Evolutionary conservation across 495 filamentous ascomycete species (phyloP).

Genomic region (Elasticomyces elasticus): DNA sequence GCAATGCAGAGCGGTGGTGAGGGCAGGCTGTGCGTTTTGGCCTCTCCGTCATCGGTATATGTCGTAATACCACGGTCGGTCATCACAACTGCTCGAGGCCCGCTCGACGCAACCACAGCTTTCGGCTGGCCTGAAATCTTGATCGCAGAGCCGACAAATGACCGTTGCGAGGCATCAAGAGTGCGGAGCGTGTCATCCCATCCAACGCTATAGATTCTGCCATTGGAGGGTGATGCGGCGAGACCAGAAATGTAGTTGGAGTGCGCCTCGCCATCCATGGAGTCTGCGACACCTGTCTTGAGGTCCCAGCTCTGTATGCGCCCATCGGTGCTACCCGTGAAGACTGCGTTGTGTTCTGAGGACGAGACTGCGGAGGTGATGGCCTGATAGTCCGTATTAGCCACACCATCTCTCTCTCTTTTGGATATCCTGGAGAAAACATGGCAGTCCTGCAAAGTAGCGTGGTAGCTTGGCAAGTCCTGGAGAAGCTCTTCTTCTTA

Average conservation of each 20-base stretch:
- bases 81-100: conserved; percentile 49
- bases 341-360: conserved; percentile 49
- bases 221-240: conserved; percentile 42
- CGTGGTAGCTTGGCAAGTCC: too few relatives aligned
- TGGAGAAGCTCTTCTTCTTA: too few relatives aligned
- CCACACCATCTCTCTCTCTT: too few relatives aligned
- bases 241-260: conserved; percentile 76
- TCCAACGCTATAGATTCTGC: conserved; percentile 69
- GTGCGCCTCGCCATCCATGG: conserved; percentile 68
- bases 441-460: too few relatives aligned
- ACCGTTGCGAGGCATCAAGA: conserved; percentile 51
- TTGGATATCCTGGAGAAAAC: too few relatives aligned
- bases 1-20: conserved; percentile 46
- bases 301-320: conserved; percentile 75
- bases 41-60: conserved; percentile 50
- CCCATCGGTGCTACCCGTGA: conserved; percentile 87
- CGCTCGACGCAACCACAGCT: conserved; percentile 40
- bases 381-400: too few relatives aligned
- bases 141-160: conserved; percentile 45
- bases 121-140: conserved; percentile 55
- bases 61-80: conserved; percentile 54
- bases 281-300: conserved; percentile 51
- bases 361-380: conserved; percentile 62
- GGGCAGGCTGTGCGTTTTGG: conserved; percentile 31
- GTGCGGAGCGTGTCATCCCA: conserved; percentile 93